Evolutionary conservation across 2,329 filamentous ascomycete species (phyloP).

Genomic region (Talaromyces albobiverticillius): DNA sequence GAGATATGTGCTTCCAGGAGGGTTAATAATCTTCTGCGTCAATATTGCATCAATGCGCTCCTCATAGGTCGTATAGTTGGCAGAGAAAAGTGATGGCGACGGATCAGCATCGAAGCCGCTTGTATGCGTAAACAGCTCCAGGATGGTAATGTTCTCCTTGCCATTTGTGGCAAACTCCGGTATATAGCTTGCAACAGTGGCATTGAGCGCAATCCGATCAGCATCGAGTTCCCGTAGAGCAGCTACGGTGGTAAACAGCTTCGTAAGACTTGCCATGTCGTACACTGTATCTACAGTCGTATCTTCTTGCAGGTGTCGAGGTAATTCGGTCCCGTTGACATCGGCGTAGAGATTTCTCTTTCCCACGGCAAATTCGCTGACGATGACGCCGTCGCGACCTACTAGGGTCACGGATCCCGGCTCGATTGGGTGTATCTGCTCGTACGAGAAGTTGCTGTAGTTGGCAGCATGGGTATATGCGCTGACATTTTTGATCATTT

Average conservation of each 20-base stretch:
- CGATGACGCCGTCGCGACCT: constrained; percentile 19
- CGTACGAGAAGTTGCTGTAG: constrained; percentile 18
- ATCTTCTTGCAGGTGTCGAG: constrained; percentile 22
- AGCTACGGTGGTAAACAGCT: constrained; percentile 36
- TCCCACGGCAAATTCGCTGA: constrained; percentile 23
- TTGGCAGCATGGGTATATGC: constrained; percentile 18
- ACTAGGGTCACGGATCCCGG: constrained; percentile 19
- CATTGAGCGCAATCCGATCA: constrained; percentile 23
- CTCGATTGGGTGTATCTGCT: constrained; percentile 19
- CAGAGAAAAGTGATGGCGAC: constrained; percentile 22
- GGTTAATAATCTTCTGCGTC: constrained; percentile 22
- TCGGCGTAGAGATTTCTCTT: constrained; percentile 23
- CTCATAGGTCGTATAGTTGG: constrained; percentile 23
- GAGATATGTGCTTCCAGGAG: constrained; percentile 27
- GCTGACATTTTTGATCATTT: constrained; percentile 12
- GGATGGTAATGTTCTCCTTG: constrained; percentile 32
- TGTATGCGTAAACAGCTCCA: constrained; percentile 33
- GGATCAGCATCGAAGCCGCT: constrained; percentile 32
- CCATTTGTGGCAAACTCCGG: constrained; percentile 31
- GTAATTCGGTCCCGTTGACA: constrained; percentile 29
- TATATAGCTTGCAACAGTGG: constrained; percentile 30
- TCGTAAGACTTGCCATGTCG: constrained; percentile 39
- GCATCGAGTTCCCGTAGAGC: constrained; percentile 30
- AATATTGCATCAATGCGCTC: constrained; percentile 26
- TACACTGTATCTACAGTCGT: constrained; percentile 36